Evolutionary conservation across 495 filamentous ascomycete species (phyloP), one percentile per base, ranked within the genome.

Genomic region (Talaromyces wortmannii): DNA sequence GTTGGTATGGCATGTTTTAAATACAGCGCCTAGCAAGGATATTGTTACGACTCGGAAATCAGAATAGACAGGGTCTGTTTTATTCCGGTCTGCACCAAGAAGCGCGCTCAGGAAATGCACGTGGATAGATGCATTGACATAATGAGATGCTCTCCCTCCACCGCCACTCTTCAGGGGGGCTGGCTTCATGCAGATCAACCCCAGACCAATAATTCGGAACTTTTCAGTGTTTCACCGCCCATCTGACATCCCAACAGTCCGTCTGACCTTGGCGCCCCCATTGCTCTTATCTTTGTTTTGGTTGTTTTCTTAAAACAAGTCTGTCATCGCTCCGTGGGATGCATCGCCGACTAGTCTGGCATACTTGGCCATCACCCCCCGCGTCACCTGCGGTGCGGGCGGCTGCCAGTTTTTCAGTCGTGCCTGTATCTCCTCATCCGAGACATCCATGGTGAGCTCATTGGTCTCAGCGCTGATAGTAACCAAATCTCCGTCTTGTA

Each of bases 331-430:
- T 50, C 86, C 86, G 62, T 85, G 80, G 64, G 83, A 87, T 47
- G 86, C 86, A 78, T 89, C 86, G 30, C 84, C 83, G 6, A 90
- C 86, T 61, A 90, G 64, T 36, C 70, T 66, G 36, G 87, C 90
- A 75, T 97, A 98, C 78, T 98, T 98, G 10, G 89, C 92, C 70
- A 98, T 63, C 48, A 85, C 86, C 47, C 94, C 94, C 36, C 94
- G 82, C 58, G 87, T 90, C n/a, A 92, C 89, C 63, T 78, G 79
- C 63, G 83, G 79, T 60, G 70, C 75, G 5, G 90, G 91, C 54
- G 83, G 75, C 61, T 78, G 86, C 94, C 94, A 98, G 56, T 69
- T 74, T 55, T 74, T 77, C 63, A 84, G 69, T 32, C 94, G 75
- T 62, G 71, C 70, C 62, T 78, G 70, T 57, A 98, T 75, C 71